phyloP scores from a whole-genome alignment of 768 basidiomycete genomes.

The Suillus fuscotomentosus region DNA sequence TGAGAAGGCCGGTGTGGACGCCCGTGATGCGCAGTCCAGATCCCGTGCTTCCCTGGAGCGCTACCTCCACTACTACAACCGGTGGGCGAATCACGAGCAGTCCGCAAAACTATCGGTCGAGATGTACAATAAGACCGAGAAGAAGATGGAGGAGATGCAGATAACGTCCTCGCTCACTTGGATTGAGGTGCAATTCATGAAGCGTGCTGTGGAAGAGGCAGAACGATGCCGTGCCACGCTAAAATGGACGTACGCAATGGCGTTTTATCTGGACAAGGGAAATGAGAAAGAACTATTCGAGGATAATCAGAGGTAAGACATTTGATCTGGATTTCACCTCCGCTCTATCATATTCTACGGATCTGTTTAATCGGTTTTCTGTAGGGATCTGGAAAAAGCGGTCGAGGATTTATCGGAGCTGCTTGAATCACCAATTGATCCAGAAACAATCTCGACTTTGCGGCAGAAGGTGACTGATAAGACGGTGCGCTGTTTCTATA shows the following conservation, averaged over 20 bases:
- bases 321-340: slow-evolving; percentile 2
- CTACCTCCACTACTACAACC: slow-evolving; percentile 98
- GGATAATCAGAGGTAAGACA: slow-evolving; percentile 84
- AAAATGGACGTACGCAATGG: slow-evolving; percentile 99
- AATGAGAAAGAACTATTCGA: slow-evolving; percentile 96
- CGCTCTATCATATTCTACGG: not conserved
- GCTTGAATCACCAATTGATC: slow-evolving; percentile 87
- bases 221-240: slow-evolving; percentile 91
- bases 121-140: slow-evolving; percentile 92
- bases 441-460: slow-evolving; percentile 75
- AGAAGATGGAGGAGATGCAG: slow-evolving; percentile 99
- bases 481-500: slow-evolving; percentile 53
- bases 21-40: slow-evolving; percentile 88
- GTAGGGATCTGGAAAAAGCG: slow-evolving; percentile 87
- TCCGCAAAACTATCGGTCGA: slow-evolving; percentile 96
- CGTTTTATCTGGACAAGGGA: slow-evolving; percentile 87
- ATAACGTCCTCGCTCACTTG: slow-evolving; percentile 87
- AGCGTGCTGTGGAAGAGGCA: slow-evolving; percentile 93
- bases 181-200: slow-evolving; percentile 99
- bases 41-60: slow-evolving; percentile 91
- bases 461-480: slow-evolving; percentile 95
- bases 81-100: slow-evolving; percentile 99
- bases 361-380: slow-evolving; percentile 7
- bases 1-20: slow-evolving; percentile 84
- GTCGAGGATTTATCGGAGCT: slow-evolving; percentile 95